Evolutionary conservation across 345 rosid genomes (phyloP).

Genomic region (Raphanus raphanistrum): DNA sequence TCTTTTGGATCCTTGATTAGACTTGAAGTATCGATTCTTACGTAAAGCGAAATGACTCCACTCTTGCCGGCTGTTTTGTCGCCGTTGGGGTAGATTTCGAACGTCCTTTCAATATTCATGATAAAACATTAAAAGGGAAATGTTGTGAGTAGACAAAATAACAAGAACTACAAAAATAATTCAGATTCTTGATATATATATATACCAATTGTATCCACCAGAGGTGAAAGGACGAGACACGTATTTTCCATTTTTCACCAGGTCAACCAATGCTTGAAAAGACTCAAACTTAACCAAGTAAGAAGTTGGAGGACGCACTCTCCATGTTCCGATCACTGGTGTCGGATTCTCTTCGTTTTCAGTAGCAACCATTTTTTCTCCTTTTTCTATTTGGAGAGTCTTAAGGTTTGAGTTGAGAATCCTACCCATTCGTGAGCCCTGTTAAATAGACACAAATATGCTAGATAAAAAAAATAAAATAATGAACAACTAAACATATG

Average conservation of each 20-base stretch:
- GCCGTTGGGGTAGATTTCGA: constrained; percentile 16
- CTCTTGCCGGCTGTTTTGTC: not conserved
- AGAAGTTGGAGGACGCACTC: constrained; percentile 18
- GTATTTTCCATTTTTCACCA: constrained; percentile 6
- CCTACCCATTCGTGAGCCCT: too few species aligned
- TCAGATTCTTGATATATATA: not conserved
- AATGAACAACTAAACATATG: too few species aligned
- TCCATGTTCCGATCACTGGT: not conserved
- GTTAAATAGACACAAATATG: too few species aligned
- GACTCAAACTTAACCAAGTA: constrained; percentile 21
- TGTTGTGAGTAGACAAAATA: not conserved
- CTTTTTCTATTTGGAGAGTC: too few species aligned
- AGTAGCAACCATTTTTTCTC: too few species aligned
- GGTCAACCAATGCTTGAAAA: not conserved
- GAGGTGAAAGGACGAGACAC: constrained; percentile 16
- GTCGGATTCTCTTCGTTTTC: not conserved
- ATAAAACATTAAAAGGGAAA: not conserved
- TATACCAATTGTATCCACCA: constrained; percentile 20
- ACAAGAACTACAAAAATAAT: not conserved
- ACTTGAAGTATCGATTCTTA: constrained; percentile 5
- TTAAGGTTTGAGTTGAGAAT: too few species aligned
- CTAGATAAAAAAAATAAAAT: too few species aligned
- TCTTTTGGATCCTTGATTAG: not conserved
- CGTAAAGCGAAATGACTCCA: not conserved
- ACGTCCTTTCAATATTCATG: not conserved